These are phyloP conservation scores for Apophysomyces ossiformis DNA, from an alignment of 371 early-diverging fungal genomes.

Conservation along the genomic window DNA sequence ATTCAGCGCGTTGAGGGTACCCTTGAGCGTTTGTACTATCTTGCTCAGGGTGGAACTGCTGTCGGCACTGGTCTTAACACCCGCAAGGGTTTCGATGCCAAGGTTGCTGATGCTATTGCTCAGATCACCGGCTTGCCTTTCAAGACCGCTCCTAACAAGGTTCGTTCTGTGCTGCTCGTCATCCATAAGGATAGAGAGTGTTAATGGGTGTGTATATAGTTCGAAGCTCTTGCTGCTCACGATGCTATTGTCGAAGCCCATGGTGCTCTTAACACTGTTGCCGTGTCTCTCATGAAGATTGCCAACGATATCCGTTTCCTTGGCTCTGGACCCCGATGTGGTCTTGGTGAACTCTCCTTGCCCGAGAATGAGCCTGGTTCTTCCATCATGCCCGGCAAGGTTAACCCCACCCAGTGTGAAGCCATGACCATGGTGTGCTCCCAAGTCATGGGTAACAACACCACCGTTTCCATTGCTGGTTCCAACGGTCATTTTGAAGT, in stretches of 20 bases:
- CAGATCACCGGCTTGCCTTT: constrained; percentile 75
- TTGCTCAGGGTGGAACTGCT: constrained; percentile 91
- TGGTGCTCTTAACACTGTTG: constrained; percentile 84
- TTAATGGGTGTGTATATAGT: constrained; percentile 30
- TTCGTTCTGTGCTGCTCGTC: not conserved
- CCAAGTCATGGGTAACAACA: constrained; percentile 90
- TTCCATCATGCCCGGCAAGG: constrained; percentile 94
- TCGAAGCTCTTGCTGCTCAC: constrained; percentile 90
- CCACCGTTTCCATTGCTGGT: constrained; percentile 81
- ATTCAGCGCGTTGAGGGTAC: constrained; percentile 75
- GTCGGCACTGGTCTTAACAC: constrained; percentile 94
- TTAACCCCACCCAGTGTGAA: constrained; percentile 93
- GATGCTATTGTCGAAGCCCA: constrained; percentile 90
- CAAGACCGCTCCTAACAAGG: constrained; percentile 87
- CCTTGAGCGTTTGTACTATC: constrained; percentile 74
- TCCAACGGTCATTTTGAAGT: constrained; percentile 89
- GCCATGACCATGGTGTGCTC: constrained; percentile 94
- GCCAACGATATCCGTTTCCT: constrained; percentile 91
- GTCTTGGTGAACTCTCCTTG: constrained; percentile 83
- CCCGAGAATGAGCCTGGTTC: constrained; percentile 95
- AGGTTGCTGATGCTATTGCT: constrained; percentile 77
- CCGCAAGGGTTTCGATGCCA: constrained; percentile 74
- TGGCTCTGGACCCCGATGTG: constrained; percentile 91
- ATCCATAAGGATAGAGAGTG: too few relatives aligned
- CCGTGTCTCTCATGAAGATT: constrained; percentile 89